phyloP scores from a whole-genome alignment of 352 stramenopile species.

The Globisporangium parvum region DNA sequence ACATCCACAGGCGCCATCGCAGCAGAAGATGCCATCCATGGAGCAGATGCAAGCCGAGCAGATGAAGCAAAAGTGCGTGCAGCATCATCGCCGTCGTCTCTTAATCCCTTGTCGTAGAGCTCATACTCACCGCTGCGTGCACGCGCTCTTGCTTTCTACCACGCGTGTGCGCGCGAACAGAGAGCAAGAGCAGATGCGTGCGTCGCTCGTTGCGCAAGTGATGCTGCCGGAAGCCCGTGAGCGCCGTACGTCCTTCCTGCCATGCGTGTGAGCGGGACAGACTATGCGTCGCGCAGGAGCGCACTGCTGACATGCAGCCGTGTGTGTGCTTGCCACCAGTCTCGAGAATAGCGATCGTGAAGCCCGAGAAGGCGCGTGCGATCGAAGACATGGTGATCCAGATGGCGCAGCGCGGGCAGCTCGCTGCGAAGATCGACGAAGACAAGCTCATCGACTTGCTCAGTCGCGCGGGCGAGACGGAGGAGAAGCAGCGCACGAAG shows the following conservation, averaged over 20 bases:
- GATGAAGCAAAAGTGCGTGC: constrained; percentile 80
- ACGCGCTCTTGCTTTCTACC: too few species aligned
- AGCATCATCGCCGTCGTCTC: too few species aligned
- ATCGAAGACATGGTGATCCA: constrained; percentile 85
- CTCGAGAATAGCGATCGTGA: constrained; percentile 84
- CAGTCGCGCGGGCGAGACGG: constrained; percentile 64
- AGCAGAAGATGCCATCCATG: constrained; percentile 49
- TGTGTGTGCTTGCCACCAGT: constrained; percentile 27
- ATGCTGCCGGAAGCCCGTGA: constrained; percentile 76
- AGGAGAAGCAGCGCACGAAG: constrained; percentile 86
- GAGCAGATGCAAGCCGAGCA: constrained; percentile 84
- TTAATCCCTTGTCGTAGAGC: not conserved
- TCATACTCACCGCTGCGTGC: too few species aligned
- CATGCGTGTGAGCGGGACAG: not conserved
- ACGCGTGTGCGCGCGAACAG: too few species aligned
- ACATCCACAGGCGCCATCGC: not conserved
- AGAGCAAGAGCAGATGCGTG: constrained; percentile 80
- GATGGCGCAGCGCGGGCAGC: constrained; percentile 81
- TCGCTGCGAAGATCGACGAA: constrained; percentile 78
- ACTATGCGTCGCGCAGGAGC: not conserved
- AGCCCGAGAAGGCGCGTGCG: constrained; percentile 79
- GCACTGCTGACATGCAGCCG: not conserved
- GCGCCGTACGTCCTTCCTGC: constrained; percentile 42
- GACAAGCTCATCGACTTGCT: constrained; percentile 82
- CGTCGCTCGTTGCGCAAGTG: constrained; percentile 68